phyloP scores from a whole-genome alignment of 139 green algal species.

The Chlamydomonas applanata region DNA sequence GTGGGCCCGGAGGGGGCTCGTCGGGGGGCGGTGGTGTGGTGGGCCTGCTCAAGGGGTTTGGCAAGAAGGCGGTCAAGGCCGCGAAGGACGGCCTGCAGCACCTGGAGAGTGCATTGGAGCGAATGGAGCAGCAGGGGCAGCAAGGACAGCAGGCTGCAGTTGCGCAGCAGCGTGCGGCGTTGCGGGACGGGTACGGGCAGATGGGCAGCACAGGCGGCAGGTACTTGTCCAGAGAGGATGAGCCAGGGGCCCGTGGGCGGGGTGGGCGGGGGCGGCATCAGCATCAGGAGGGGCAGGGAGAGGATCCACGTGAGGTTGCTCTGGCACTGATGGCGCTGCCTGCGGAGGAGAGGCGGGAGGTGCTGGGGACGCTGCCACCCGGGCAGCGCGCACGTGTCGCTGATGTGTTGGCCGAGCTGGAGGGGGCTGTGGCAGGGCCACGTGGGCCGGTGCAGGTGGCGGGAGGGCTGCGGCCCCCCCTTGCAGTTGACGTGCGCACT shows the following conservation, averaged over 20 bases:
- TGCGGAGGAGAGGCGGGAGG: neutral
- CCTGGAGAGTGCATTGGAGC: conserved; percentile 1
- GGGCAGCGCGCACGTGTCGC: too few species aligned
- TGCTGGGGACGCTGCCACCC: conserved; percentile 1
- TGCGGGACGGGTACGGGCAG: neutral
- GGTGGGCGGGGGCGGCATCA: neutral
- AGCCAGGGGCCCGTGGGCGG: neutral
- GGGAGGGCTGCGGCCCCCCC: too few species aligned
- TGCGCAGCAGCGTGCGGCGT: neutral
- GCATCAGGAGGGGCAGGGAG: neutral
- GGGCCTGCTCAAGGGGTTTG: neutral
- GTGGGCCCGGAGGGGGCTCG: too few species aligned
- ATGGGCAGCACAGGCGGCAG: too few species aligned
- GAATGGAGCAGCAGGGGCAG: neutral
- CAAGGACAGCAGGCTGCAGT: neutral
- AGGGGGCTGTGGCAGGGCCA: too few species aligned
- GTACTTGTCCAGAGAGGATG: too few species aligned
- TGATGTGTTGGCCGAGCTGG: too few species aligned
- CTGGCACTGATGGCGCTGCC: neutral
- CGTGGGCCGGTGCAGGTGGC: too few species aligned
- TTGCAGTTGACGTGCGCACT: too few species aligned
- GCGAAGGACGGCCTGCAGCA: conserved; percentile 8
- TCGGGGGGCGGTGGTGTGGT: neutral
- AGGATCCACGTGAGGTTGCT: neutral
- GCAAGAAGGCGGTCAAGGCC: conserved; percentile 13